Evolutionary conservation across 768 basidiomycete species (phyloP).

Genomic region (Lactarius sanguifluus): DNA sequence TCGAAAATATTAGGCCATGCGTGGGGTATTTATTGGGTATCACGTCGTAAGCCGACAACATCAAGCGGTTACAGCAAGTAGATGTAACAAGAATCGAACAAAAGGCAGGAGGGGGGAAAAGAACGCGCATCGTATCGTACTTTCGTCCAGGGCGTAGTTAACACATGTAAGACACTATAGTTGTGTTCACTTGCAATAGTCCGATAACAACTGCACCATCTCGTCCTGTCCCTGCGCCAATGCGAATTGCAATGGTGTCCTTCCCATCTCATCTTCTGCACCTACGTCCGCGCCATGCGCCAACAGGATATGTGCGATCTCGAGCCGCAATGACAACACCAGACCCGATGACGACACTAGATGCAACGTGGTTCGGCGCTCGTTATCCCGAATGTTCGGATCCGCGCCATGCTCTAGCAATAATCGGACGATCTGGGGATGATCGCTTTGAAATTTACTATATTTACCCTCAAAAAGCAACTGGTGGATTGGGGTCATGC

Average conservation of each 20-base stretch:
- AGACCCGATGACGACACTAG: no score
- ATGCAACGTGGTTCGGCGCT: no score
- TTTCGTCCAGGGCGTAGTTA: not conserved
- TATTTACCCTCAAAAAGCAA: no score
- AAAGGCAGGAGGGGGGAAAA: not conserved
- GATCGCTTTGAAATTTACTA: no score
- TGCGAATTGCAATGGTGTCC: not conserved
- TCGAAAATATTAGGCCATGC: not conserved
- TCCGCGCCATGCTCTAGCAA: no score
- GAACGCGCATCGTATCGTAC: not conserved
- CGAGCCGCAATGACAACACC: not conserved
- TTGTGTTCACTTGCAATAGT: no score
- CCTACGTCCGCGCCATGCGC: not conserved
- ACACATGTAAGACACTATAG: no score
- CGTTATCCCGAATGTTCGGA: no score
- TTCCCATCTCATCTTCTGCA: not conserved
- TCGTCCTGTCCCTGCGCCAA: not conserved
- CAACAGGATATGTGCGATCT: not conserved
- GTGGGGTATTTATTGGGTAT: not conserved
- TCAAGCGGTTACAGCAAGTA: not conserved
- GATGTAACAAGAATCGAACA: not conserved
- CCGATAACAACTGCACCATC: no score
- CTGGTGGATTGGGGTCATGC: no score
- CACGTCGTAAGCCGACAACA: not conserved
- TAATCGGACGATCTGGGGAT: no score